These are phyloP conservation scores for Colletotrichum graminicola DNA, from an alignment of 2,329 filamentous ascomycete genomes.

Conservation along the genomic window DNA sequence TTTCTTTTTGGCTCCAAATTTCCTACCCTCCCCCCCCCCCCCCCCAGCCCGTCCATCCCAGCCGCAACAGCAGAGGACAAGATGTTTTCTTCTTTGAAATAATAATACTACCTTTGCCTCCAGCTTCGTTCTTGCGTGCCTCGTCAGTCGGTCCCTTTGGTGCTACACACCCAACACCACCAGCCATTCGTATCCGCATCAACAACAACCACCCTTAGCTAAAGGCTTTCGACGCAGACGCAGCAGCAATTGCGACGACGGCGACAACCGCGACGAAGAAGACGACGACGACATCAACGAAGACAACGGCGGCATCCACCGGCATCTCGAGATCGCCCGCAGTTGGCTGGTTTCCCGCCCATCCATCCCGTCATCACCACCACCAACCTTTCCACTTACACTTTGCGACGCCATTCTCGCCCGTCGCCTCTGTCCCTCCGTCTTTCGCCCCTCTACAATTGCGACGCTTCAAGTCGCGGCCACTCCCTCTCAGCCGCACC, in stretches of 20 bases:
- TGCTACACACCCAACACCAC: slow-evolving; percentile 1
- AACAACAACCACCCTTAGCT: neutral
- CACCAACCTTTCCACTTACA: neutral
- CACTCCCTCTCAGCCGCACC: neutral
- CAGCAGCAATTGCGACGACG: neutral
- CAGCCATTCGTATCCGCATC: neutral
- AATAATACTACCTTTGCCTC: neutral
- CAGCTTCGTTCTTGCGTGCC: slow-evolving; percentile 4
- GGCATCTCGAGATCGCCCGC: neutral
- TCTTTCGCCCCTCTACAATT: slow-evolving; percentile 2
- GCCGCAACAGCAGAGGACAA: slow-evolving; percentile 35
- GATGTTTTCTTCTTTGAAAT: slow-evolving; percentile 39
- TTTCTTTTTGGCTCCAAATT: slow-evolving; percentile 41
- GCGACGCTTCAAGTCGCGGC: slow-evolving; percentile 33
- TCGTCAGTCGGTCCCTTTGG: neutral
- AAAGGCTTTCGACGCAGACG: neutral
- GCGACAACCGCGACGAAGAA: too few species aligned
- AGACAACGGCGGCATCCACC: neutral
- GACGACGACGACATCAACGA: neutral
- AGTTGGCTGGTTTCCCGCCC: neutral
- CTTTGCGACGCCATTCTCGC: slow-evolving; percentile 14
- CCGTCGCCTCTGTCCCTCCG: neutral
- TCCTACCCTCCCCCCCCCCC: slow-evolving; percentile 26
- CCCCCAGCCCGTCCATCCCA: too few species aligned
- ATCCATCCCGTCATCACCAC: neutral